Evolutionary conservation across 2,329 filamentous ascomycete genomes (phyloP), one percentile per base, ranked within the genome.

Genomic region (Fonsecaea monophora): DNA sequence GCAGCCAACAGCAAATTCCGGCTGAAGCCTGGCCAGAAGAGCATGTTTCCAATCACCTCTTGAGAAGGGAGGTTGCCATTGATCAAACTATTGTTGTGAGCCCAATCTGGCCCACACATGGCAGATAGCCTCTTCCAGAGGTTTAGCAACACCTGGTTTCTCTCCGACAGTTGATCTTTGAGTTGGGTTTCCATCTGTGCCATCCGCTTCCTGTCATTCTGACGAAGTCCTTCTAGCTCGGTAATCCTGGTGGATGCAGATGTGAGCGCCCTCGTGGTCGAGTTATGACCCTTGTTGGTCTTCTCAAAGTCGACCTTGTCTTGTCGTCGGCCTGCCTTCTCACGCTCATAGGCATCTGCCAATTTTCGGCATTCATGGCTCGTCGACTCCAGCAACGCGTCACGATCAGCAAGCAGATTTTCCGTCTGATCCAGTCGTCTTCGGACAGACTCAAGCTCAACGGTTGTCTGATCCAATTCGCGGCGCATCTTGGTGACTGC

Each of bases 31-130:
- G 91, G 90, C 80, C 80, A 82, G 73, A 82, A 82, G 4, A 98
- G 84, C 79, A 95, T 92, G 58, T 89, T 94, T 0, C 89, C 88
- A 68, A 99, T 91, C 13, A 93, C 89, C 74, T 97, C 94, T 38
- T 96, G 84, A 12, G 90, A 92, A 0, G 94, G 92, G 6, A 96
- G 81, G 67, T 94, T 91, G 21, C 93, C 92, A 74, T 95, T 94
- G 75, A 98, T 91, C 30, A 97, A 87, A 64, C 90, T 90, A 78
- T 98, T 94, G 74, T 90, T 89, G 77, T 97, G 91, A 4, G 91
- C 88, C 94, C 95, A 99, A 75, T 98, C 95, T 0, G 88, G 86
- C 10, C 95, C 95, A 74, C 95, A 98, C 53, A 98, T 85, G 0
- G 87, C 85, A 3, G 92, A 94, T 8, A 99, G 85, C 54, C 91